These are phyloP conservation scores for Populus pruinosa DNA, from an alignment of 345 rosid genomes.

Conservation along the genomic window DNA sequence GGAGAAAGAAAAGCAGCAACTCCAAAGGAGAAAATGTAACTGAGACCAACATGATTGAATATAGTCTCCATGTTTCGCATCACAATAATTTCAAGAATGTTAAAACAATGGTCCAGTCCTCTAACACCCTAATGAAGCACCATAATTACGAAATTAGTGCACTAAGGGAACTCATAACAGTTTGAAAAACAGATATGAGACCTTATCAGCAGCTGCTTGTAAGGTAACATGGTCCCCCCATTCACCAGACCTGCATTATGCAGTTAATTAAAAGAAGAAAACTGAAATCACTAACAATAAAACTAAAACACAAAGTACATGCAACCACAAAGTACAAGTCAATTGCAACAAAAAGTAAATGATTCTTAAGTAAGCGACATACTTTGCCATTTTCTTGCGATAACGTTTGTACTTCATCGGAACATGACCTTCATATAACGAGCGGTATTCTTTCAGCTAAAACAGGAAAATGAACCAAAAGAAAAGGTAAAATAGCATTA, in stretches of 20 bases:
- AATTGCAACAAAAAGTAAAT: not conserved
- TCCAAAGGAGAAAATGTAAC: no score
- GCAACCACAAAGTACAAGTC: not conserved
- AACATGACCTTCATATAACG: conserved; percentile 78
- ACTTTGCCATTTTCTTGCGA: conserved; percentile 85
- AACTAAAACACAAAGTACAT: conserved; percentile 3
- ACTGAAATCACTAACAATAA: not conserved
- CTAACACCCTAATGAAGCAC: no score
- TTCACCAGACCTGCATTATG: conserved; percentile 69
- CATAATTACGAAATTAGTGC: not conserved
- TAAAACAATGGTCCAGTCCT: no score
- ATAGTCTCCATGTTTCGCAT: no score
- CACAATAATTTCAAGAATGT: no score
- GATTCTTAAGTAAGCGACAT: conserved; percentile 30
- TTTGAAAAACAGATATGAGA: conserved; percentile 22
- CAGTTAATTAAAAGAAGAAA: conserved; percentile 4
- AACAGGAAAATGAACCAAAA: conserved; percentile 21
- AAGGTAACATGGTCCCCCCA: conserved; percentile 96
- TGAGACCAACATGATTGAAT: no score
- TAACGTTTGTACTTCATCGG: conserved; percentile 94
- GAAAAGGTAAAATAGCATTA: conserved; percentile 10
- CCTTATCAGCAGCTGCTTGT: conserved; percentile 98
- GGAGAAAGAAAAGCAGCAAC: not conserved
- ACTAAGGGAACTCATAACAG: conserved; percentile 6
- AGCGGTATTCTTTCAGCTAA: conserved; percentile 69